A percentile compares a stretch with the other conserved stretches of the same genome.
phyloP scores from a whole-genome alignment of 305 asterid species.

The Plantago lanceolata region DNA sequence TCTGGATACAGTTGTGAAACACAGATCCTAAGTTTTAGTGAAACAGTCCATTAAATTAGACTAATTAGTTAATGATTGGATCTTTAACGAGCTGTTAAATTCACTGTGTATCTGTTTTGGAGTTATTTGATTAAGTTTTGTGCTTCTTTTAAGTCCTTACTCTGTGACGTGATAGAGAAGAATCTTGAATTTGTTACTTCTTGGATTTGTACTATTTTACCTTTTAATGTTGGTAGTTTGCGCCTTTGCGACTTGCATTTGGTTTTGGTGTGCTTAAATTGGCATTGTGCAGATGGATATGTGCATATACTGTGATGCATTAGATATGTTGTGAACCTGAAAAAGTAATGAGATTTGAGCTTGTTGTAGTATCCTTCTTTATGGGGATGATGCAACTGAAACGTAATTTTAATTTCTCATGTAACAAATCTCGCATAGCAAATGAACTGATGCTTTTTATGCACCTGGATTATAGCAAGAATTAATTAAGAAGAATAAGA shows the following conservation, averaged over 20 bases:
- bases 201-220: background rate
- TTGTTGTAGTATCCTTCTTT: background rate
- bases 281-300: slow-evolving; percentile 1
- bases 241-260: slow-evolving; percentile 5
- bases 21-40: no score
- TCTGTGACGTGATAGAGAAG: background rate
- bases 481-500: background rate
- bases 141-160: background rate
- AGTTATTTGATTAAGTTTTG: background rate
- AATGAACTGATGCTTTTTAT: background rate
- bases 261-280: slow-evolving; percentile 1
- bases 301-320: background rate
- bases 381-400: background rate
- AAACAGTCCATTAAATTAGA: no score
- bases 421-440: background rate
- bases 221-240: background rate
- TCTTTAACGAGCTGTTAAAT: background rate
- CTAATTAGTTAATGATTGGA: background rate
- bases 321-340: slow-evolving; percentile 11
- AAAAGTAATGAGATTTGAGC: slow-evolving; percentile 9
- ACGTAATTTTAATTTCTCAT: background rate
- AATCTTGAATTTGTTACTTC: slow-evolving; percentile 7
- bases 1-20: no score
- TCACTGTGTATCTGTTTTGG: background rate
- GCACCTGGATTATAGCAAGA: background rate